Evolutionary conservation across 176 grass and related monocot species (phyloP), one percentile per base, ranked within the genome.

Genomic region (Carex parvula): DNA sequence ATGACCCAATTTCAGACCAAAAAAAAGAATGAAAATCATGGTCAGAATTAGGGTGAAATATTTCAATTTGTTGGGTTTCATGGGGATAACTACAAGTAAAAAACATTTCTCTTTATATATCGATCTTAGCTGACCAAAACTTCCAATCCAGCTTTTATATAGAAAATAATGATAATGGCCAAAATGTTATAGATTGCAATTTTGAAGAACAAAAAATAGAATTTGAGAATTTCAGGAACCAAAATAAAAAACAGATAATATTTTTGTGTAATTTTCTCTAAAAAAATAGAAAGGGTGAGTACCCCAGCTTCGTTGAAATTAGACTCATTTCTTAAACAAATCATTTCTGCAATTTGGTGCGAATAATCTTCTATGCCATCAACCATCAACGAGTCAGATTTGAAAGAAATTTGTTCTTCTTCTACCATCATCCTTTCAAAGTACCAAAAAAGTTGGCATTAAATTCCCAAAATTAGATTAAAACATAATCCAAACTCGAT

Each of bases 231-330:
- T 76, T 55, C 22, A 32, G 72, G 72, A 50, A 30, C 48, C 72
- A 17, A 76, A 76, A 32, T 29, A 74, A 74, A 20, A 76, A 55
- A 76, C 2, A 52, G 12, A 21, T 55, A 17, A 30, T 41, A 44
- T 8, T 54, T 26, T 26, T 53, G 15, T 76, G 48, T 29, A 55
- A 76, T 16, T 16, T 76, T 22, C 72, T 55, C 72, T 32, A 17
- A 29, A 70, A 58, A 62, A 84, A 44, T 80, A 57, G 24, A 75
- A 64, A 3, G 39, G 77, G 76, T 37, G 18, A 39, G 79, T 42
- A 97, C 94, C 92, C 94, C 92, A 29, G 90, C 92, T 77, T 97
- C 92, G 18, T 94, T 94, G 84, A 97, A 97, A 84, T 97, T 94
- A 84, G 87, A 94, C 59, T 94, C 94, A 56, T 92, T 97, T 79